These are phyloP conservation scores for Chrysosphaeria jannelii DNA, from an alignment of 2,329 filamentous ascomycete species.

Conservation along the genomic window DNA sequence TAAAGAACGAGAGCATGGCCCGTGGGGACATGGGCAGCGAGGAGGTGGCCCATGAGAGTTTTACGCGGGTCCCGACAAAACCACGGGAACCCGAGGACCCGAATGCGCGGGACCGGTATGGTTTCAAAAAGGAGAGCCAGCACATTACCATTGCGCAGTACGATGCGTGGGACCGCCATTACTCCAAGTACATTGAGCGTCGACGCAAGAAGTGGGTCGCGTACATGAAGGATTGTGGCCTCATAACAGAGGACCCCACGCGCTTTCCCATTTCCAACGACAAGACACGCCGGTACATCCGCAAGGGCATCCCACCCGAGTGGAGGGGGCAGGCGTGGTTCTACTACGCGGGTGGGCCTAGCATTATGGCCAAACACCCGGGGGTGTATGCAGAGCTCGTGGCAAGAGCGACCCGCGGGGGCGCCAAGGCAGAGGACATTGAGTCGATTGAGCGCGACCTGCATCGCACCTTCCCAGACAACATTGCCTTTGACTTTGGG, in stretches of 20 bases:
- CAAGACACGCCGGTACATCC: constrained; percentile 69
- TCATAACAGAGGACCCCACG: constrained; percentile 40
- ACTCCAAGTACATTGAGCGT: constrained; percentile 43
- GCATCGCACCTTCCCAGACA: constrained; percentile 84
- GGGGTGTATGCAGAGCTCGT: constrained; percentile 50
- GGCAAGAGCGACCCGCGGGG: constrained; percentile 12
- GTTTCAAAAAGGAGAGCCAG: constrained; percentile 68
- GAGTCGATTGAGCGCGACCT: constrained; percentile 86
- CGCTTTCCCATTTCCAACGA: constrained; percentile 53
- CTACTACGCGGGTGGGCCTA: constrained; percentile 72
- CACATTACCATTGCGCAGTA: constrained; percentile 51
- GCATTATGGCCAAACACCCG: constrained; percentile 42
- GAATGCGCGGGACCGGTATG: constrained; percentile 45
- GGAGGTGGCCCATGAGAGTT: too few relatives aligned
- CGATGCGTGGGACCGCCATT: constrained; percentile 49
- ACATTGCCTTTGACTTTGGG: constrained; percentile 45
- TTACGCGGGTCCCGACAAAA: too few relatives aligned
- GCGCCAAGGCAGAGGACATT: constrained; percentile 39
- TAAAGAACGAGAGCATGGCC: too few relatives aligned
- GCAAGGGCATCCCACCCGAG: constrained; percentile 80
- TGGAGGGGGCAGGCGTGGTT: constrained; percentile 95
- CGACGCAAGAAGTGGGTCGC: constrained; percentile 57
- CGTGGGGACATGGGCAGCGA: too few relatives aligned
- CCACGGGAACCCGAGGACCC: constrained; percentile 18
- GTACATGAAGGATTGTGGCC: constrained; percentile 44